Evolutionary conservation across 1,284 basidiomycete genomes (phyloP).

Genomic region (Pterulicium gracile): DNA sequence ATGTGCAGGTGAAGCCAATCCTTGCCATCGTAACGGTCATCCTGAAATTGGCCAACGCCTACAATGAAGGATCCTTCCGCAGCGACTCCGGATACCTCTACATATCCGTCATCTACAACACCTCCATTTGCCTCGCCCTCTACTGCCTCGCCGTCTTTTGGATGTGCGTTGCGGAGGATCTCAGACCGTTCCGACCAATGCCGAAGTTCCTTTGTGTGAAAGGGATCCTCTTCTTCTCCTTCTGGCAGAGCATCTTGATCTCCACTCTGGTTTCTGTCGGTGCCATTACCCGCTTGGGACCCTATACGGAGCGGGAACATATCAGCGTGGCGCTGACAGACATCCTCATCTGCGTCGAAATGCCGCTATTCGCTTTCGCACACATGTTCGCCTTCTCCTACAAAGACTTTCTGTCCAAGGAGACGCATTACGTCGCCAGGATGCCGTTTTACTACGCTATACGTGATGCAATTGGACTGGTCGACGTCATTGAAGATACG

Average conservation of each 20-base stretch:
- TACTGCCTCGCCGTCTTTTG: constrained; percentile 94
- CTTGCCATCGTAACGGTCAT: constrained; percentile 80
- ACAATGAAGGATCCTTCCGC: constrained; percentile 83
- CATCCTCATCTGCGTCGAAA: constrained; percentile 89
- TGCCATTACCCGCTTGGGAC: constrained; percentile 69
- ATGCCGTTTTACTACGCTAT: constrained; percentile 84
- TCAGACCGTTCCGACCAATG: constrained; percentile 80
- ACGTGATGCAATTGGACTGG: constrained; percentile 77
- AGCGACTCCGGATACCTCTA: constrained; percentile 88
- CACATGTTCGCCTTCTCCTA: constrained; percentile 86
- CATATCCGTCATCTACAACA: constrained; percentile 75
- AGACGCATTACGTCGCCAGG: constrained; percentile 66
- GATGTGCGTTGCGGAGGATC: constrained; percentile 79
- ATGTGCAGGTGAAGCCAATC: constrained; percentile 93
- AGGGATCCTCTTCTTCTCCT: constrained; percentile 95
- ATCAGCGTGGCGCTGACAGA: constrained; percentile 88
- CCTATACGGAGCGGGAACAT: constrained; percentile 84
- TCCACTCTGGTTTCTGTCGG: constrained; percentile 83
- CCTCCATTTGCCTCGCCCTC: constrained; percentile 62
- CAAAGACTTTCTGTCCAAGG: constrained; percentile 71
- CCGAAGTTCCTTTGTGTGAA: constrained; percentile 98
- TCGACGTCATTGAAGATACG: constrained; percentile 84
- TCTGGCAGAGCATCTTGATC: constrained; percentile 90
- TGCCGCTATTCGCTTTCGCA: constrained; percentile 94
- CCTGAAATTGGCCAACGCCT: constrained; percentile 80